Conservation (phyloP, 257 asterid species). For the Galeopsis tetrahit region DNA sequence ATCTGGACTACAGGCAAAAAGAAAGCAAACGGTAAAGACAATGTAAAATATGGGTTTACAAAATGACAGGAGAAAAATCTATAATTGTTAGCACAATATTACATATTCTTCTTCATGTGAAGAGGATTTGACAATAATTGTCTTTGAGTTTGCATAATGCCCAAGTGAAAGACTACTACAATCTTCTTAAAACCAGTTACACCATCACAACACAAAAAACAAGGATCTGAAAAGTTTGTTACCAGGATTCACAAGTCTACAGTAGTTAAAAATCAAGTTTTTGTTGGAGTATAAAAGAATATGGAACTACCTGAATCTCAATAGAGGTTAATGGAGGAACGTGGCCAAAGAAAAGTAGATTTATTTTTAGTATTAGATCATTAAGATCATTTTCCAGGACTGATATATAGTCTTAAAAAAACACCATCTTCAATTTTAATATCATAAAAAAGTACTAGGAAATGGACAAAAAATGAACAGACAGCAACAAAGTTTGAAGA, state of each 20-base stretch:
- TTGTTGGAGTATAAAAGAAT: not conserved
- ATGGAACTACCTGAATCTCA: not conserved
- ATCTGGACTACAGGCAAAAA: slow-evolving; percentile 71
- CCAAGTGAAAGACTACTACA: slow-evolving; percentile 7
- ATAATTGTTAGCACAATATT: slow-evolving; percentile 8
- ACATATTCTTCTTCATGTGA: slow-evolving; percentile 15
- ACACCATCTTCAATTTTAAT: not conserved
- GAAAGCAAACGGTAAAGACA: slow-evolving; percentile 26
- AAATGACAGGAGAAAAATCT: slow-evolving; percentile 16
- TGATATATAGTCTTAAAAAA: slow-evolving; percentile 8
- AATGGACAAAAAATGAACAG: not conserved
- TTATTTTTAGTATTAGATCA: slow-evolving; percentile 8
- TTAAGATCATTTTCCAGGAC: slow-evolving; percentile 23
- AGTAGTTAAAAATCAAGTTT: slow-evolving; percentile 6
- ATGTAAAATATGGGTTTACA: slow-evolving; percentile 6
- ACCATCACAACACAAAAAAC: slow-evolving; percentile 8
- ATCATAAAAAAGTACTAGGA: not conserved
- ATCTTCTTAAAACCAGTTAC: slow-evolving; percentile 17
- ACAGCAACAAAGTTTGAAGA: not conserved
- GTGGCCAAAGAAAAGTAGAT: slow-evolving; percentile 1
- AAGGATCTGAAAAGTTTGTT: slow-evolving; percentile 20
- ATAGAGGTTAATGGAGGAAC: not conserved
- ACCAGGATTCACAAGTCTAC: slow-evolving; percentile 15
- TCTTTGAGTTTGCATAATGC: slow-evolving; percentile 1
- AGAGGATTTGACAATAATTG: slow-evolving; percentile 14